Base-by-base conservation (phyloP, 1,284 basidiomycete genomes). In the Chondrostereum purpureum region DNA sequence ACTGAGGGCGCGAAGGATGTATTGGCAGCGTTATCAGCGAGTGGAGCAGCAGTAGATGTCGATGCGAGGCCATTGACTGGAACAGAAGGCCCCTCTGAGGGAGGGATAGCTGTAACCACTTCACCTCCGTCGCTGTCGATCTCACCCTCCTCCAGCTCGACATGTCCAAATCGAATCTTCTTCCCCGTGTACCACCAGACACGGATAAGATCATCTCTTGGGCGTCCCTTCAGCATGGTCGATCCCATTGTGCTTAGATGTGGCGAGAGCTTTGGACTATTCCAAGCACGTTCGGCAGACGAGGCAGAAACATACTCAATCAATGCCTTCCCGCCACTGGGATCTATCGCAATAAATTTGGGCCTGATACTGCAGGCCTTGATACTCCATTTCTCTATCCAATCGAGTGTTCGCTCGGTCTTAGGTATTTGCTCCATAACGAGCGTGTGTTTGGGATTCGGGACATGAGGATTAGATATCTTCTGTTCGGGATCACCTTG, bases 341-440 rank as follows among this genome's bases (percentile, higher is more conserved):
- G 47, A 48, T 71, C 63, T 51, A 72, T 66, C 43, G 61, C 68
- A 44, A 65, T 43, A 46, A 64, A 64, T 5, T 67, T 55, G 2
- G 72, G 67, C 21, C 56, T 52, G 12, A 61, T 52, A 1, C 58
- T 65, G 18, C 63, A 68, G 16, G 71, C 72, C 10, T 55, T 53
- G 41, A 64, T 62, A 21, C 69, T 64, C 80, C 80, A 83, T 0
- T 52, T 52, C 18, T 61, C 60, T 17, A 75, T 56, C 50, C 65
- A 74, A 4, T 66, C 60, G 0, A 54, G 52, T 12, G 57, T 68
- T 33, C 78, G 75, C 53, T 70, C 68, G 11, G 66, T 62, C 54
- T 75, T 78, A 1, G 79, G 79, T 1, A 82, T 56, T 38, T 73
- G 69, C 47, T 79, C 78, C 61, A 83, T 70, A 20, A 83, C 72